Conservation (phyloP, 305 asterid genomes). For the Lippia alba region DNA sequence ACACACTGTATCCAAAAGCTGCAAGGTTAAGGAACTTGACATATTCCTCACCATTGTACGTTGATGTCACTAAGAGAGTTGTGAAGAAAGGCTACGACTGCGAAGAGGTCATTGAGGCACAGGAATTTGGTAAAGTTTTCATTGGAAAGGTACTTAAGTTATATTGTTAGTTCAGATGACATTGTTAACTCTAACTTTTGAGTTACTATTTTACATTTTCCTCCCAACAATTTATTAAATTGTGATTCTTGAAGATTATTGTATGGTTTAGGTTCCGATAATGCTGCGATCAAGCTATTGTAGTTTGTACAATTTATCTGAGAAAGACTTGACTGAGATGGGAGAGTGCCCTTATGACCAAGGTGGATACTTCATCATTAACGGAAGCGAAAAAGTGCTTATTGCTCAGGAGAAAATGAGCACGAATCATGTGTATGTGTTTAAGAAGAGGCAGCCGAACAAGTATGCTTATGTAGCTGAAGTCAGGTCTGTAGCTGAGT, state of each 20-base stretch:
- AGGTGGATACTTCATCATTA: slow-evolving; percentile 87
- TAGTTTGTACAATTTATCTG: slow-evolving; percentile 70
- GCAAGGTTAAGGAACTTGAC: slow-evolving; percentile 65
- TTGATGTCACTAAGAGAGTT: slow-evolving; percentile 56
- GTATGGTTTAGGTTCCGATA: slow-evolving; percentile 65
- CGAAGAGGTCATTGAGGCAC: slow-evolving; percentile 60
- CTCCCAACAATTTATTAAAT: too few species aligned
- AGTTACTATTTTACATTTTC: too few species aligned
- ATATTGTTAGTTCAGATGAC: too few species aligned
- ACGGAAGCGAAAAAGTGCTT: slow-evolving; percentile 89
- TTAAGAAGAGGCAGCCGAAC: slow-evolving; percentile 89
- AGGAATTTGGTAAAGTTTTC: slow-evolving; percentile 58
- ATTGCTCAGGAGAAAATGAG: slow-evolving; percentile 98
- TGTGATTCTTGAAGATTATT: background rate
- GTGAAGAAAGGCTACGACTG: slow-evolving; percentile 55
- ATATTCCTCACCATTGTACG: slow-evolving; percentile 58
- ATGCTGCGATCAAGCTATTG: slow-evolving; percentile 94
- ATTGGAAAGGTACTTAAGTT: slow-evolving; percentile 53
- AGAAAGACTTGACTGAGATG: slow-evolving; percentile 85
- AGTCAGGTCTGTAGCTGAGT: slow-evolving; percentile 86
- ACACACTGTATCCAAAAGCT: slow-evolving; percentile 63
- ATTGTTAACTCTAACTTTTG: too few species aligned
- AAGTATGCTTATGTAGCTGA: slow-evolving; percentile 86
- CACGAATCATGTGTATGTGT: slow-evolving; percentile 85
- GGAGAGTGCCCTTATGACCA: slow-evolving; percentile 95